These are phyloP conservation scores for Nitzschia putrida DNA, from an alignment of 108 stramenopile species.

Conservation along the genomic window DNA sequence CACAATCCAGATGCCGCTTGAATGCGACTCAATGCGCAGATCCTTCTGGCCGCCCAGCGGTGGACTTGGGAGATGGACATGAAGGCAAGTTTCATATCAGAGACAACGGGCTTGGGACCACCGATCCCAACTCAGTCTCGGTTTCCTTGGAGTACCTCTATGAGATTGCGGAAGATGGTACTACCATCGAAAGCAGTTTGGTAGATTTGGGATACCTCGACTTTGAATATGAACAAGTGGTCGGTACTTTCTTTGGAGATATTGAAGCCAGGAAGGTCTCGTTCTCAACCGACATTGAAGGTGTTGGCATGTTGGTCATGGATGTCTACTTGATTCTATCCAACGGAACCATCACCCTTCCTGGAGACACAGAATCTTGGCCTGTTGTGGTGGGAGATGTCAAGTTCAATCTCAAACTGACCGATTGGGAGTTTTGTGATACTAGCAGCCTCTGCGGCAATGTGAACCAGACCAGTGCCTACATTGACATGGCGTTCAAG, in stretches of 20 bases:
- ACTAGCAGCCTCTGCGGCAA: background rate
- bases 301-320: slow-evolving; percentile 20
- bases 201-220: slow-evolving; percentile 16
- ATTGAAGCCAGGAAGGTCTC: slow-evolving; percentile 20
- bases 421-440: slow-evolving; percentile 28
- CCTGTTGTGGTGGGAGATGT: slow-evolving; percentile 19
- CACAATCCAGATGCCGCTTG: slow-evolving; percentile 9
- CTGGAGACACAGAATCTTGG: slow-evolving; percentile 9
- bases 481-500: slow-evolving; percentile 23
- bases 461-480: slow-evolving; percentile 3
- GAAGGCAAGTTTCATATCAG: background rate
- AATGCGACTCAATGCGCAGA: background rate
- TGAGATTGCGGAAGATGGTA: slow-evolving; percentile 25
- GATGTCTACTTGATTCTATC: slow-evolving; percentile 20
- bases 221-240: slow-evolving; percentile 13
- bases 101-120: slow-evolving; percentile 17
- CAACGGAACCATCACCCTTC: slow-evolving; percentile 14
- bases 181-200: slow-evolving; percentile 13
- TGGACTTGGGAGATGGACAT: slow-evolving; percentile 1
- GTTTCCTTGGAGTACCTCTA: slow-evolving; percentile 11
- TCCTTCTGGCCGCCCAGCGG: slow-evolving; percentile 1
- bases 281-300: slow-evolving; percentile 14
- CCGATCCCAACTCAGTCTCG: slow-evolving; percentile 23
- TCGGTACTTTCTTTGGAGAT: slow-evolving; percentile 12
- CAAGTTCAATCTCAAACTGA: slow-evolving; percentile 28